Evolutionary conservation across 768 basidiomycete genomes (phyloP).

Genomic region (Podaxis pistillaris): DNA sequence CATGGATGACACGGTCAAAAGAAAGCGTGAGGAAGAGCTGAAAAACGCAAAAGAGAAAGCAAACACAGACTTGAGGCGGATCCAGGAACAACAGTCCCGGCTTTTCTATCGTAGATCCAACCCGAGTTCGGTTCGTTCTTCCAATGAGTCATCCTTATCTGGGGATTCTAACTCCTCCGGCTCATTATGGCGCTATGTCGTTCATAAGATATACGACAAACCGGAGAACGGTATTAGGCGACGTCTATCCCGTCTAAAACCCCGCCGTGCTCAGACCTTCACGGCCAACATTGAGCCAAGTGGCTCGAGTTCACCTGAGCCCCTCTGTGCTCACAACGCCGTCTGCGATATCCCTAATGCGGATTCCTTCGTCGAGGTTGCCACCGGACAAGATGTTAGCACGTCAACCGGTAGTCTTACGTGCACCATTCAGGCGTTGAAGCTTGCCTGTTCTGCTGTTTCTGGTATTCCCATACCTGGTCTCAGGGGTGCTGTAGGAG

Average conservation of each 20-base stretch:
- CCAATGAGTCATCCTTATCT: not conserved
- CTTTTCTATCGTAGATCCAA: not conserved
- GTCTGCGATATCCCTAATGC: not conserved
- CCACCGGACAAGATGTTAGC: not conserved
- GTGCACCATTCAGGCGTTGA: not conserved
- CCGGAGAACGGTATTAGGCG: not conserved
- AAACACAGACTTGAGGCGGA: not conserved
- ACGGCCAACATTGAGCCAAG: not conserved
- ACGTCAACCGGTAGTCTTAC: not conserved
- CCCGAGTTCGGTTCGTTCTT: not conserved
- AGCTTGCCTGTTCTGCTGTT: not conserved
- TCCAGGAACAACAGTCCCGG: not conserved
- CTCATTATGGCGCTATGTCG: not conserved
- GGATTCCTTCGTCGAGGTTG: not conserved
- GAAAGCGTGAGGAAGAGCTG: not conserved
- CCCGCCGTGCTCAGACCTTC: not conserved
- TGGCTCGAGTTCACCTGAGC: not conserved
- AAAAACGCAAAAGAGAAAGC: not conserved
- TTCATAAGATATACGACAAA: not conserved
- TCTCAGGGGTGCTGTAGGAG: not conserved
- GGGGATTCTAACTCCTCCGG: conserved; percentile 1
- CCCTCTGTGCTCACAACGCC: not conserved
- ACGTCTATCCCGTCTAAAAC: not conserved
- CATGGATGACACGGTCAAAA: not conserved
- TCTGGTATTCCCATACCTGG: not conserved